A percentile compares a stretch with the other conserved stretches of the same genome.
Conservation (phyloP, 2,329 filamentous ascomycete genomes). For the Didymella segeticola region DNA sequence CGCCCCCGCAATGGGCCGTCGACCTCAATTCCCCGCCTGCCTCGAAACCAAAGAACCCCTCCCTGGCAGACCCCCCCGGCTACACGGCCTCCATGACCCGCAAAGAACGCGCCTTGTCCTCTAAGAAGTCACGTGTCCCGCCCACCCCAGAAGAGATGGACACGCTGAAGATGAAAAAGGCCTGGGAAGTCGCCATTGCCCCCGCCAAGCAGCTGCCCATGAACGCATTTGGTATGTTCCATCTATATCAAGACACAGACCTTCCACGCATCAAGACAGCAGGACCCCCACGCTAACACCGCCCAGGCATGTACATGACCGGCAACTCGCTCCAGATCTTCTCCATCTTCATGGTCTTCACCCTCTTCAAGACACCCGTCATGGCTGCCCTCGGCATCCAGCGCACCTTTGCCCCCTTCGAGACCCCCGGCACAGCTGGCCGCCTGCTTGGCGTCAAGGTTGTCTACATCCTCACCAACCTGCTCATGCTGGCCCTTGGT, state of each 20-base stretch:
- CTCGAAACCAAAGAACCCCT: slow-evolving; percentile 68
- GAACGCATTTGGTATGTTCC: slow-evolving; percentile 80
- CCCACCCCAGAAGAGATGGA: slow-evolving; percentile 87
- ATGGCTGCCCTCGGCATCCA: slow-evolving; percentile 83
- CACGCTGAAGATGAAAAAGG: slow-evolving; percentile 95
- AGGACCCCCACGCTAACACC: slow-evolving; percentile 2
- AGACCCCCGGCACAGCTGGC: slow-evolving; percentile 76
- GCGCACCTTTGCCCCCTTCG: slow-evolving; percentile 87
- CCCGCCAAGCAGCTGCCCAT: slow-evolving; percentile 95
- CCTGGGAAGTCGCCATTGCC: slow-evolving; percentile 94
- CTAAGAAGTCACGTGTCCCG: slow-evolving; percentile 63
- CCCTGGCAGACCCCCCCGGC: slow-evolving; percentile 85
- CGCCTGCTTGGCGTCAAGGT: slow-evolving; percentile 84
- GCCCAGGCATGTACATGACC: slow-evolving; percentile 91
- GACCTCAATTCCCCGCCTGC: slow-evolving; percentile 76
- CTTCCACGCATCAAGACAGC: neutral
- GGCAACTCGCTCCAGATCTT: slow-evolving; percentile 98
- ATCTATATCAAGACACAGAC: too few relatives aligned
- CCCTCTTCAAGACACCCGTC: slow-evolving; percentile 97
- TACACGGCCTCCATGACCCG: slow-evolving; percentile 64
- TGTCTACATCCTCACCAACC: slow-evolving; percentile 86
- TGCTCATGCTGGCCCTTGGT: slow-evolving; percentile 81
- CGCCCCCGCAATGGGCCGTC: slow-evolving; percentile 79
- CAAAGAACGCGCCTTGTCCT: slow-evolving; percentile 47
- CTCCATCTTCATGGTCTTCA: slow-evolving; percentile 99